Base-by-base conservation (phyloP, 257 asterid genomes). In the Solanum clarkiae region DNA sequence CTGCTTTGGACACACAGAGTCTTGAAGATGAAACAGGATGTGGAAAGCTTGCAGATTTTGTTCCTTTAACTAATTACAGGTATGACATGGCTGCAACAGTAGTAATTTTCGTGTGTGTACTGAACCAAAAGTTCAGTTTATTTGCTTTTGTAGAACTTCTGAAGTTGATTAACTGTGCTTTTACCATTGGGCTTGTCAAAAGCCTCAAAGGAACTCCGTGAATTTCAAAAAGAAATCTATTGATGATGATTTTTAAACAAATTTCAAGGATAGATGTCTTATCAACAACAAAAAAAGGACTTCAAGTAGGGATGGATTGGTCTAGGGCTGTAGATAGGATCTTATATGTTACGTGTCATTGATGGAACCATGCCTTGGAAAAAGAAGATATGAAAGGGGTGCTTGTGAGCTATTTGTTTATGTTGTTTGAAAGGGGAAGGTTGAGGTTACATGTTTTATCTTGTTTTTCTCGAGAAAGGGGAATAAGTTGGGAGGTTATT, bases 61-160 rank as follows among this genome's bases (percentile, higher is more conserved):
- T 85, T 84, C 99, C 99, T 86, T 93, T 96, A 86, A 96, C 98
- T 87, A 96, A 93, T 90, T 96, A 95, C 88, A 93, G 98, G 99
- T 94, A 91, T 68, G 86, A 44, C 56, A 82, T 55, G 57, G 62
- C 81, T 36, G 55, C 42, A 72, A n/a, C 53, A n/a, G 86, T 79
- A 9, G 77, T 14, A 10, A 24, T 32, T 42, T 80, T 66, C 85
- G 54, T 79, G 56, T 86, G 65, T 72, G 86, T 70, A 4, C 53
- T 70, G 54, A 70, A 18, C 42, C 24, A 70, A 10, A 80, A 68
- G 51, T 42, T 10, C 2, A 17, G 53, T 17, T 36, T 69, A 69
- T 69, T 69, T 68, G 49, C 49, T 16, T 68, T 36, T 40, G n/a
- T n/a, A 17, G 77, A 69, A 36, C 22, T 36, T 36, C 10, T 36